Evolutionary conservation across 2,329 filamentous ascomycete genomes (phyloP).

Genomic region (Fusarium sp.): DNA sequence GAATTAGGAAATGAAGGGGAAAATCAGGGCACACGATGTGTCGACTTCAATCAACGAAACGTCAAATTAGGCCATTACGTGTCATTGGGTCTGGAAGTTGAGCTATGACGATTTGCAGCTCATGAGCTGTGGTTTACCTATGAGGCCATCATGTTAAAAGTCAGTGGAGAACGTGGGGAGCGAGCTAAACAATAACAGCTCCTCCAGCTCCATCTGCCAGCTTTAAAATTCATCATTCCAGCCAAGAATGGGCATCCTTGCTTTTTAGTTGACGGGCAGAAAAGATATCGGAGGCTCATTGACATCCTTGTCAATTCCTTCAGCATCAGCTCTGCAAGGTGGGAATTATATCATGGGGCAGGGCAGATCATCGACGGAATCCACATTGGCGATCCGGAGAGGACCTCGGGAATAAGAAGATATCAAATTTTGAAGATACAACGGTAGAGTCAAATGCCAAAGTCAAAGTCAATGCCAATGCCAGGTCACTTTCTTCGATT

Average conservation of each 20-base stretch:
- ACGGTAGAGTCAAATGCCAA: background rate
- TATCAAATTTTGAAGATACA: background rate
- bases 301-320: slow-evolving; percentile 15
- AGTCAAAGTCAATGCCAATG: slow-evolving; percentile 7
- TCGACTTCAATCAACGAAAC: slow-evolving; percentile 1
- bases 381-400: slow-evolving; percentile 21
- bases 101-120: slow-evolving; percentile 27
- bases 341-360: slow-evolving; percentile 19
- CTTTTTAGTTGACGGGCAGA: slow-evolving; percentile 8
- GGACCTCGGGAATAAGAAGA: slow-evolving; percentile 18
- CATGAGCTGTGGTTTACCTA: slow-evolving; percentile 14
- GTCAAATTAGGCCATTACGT: slow-evolving; percentile 31
- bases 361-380: slow-evolving; percentile 30
- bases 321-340: slow-evolving; percentile 1
- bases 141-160: slow-evolving; percentile 31
- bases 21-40: slow-evolving; percentile 25
- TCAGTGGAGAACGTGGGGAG: slow-evolving; percentile 32
- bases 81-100: slow-evolving; percentile 15
- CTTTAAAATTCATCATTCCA: slow-evolving; percentile 34
- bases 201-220: slow-evolving; percentile 4
- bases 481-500: background rate
- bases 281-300: slow-evolving; percentile 20
- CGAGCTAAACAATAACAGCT: background rate
- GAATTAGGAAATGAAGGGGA: background rate
- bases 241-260: slow-evolving; percentile 32